phyloP scores from a whole-genome alignment of 1,284 basidiomycete species.

The Apiotrichum gracile region DNA sequence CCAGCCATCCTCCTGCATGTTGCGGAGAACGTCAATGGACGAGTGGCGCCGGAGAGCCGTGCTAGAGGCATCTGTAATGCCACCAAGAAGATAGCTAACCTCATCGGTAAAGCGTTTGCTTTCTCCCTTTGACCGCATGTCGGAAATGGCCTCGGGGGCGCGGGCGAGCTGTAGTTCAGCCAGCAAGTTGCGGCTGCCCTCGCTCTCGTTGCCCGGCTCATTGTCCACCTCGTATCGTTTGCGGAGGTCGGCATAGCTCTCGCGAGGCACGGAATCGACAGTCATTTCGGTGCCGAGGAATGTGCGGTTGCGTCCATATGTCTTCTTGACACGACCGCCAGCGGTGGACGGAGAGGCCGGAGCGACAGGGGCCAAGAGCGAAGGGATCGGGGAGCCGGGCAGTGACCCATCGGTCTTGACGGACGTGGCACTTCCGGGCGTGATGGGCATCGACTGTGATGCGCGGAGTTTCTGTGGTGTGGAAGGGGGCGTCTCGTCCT shows the following conservation, averaged over 20 bases:
- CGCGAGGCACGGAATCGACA: slow-evolving; percentile 5
- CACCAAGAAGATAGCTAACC: slow-evolving; percentile 34
- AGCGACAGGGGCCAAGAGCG: slow-evolving; percentile 4
- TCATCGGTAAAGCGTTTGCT: slow-evolving; percentile 45
- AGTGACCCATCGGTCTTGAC: neutral
- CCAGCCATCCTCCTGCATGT: slow-evolving; percentile 37
- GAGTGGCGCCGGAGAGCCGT: slow-evolving; percentile 27
- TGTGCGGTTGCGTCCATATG: slow-evolving; percentile 30
- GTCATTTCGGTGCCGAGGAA: slow-evolving; percentile 13
- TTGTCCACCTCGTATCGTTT: slow-evolving; percentile 41
- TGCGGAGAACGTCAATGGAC: slow-evolving; percentile 35
- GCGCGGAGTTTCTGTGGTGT: slow-evolving; percentile 1
- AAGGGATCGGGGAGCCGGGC: slow-evolving; percentile 16
- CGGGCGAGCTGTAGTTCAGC: slow-evolving; percentile 26
- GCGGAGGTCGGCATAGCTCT: slow-evolving; percentile 41
- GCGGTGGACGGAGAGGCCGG: neutral
- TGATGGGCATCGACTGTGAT: slow-evolving; percentile 12
- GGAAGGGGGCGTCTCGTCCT: neutral
- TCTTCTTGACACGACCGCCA: slow-evolving; percentile 24
- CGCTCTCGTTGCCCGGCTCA: slow-evolving; percentile 13
- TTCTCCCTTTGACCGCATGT: slow-evolving; percentile 43
- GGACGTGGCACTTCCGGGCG: slow-evolving; percentile 4
- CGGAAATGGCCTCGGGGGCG: slow-evolving; percentile 36
- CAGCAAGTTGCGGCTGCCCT: slow-evolving; percentile 20
- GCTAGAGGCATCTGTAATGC: slow-evolving; percentile 20